A percentile compares a stretch with the other conserved stretches of the same genome.
phyloP scores from a whole-genome alignment of 2,329 filamentous ascomycete species.

The Dactylellina haptotyla region DNA sequence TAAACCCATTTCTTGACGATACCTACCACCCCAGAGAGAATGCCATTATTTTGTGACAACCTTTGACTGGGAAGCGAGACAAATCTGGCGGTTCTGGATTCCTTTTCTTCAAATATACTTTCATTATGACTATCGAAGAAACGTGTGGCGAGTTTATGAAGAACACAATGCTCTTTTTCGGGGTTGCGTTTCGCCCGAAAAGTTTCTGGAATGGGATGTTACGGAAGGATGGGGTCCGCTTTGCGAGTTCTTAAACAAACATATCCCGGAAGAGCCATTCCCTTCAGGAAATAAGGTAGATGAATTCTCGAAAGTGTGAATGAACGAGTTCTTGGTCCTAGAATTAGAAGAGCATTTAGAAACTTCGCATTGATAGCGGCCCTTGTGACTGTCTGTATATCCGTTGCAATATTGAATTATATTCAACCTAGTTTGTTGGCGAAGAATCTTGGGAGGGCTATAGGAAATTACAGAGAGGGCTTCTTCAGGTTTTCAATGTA shows the following conservation, averaged over 20 bases:
- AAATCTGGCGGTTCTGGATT: no score
- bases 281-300: conserved; percentile 56
- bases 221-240: conserved; percentile 63
- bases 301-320: not conserved
- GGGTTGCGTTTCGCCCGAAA: conserved; percentile 58
- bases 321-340: not conserved
- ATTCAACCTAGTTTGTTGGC: not conserved
- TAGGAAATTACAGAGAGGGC: not conserved
- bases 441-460: not conserved
- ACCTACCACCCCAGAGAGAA: no score
- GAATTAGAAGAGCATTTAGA: not conserved
- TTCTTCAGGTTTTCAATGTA: not conserved
- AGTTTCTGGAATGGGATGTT: conserved; percentile 61
- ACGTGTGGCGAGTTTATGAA: not conserved
- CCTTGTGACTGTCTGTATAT: not conserved
- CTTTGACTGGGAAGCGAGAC: no score
- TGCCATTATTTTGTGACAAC: no score
- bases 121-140: no score
- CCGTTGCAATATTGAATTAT: not conserved
- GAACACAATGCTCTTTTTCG: no score
- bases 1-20: no score
- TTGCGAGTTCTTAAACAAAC: conserved; percentile 62
- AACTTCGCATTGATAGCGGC: not conserved
- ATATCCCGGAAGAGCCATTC: conserved; percentile 59
- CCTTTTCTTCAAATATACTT: no score